Conservation (phyloP, 164 flowering plant genomes). For the Kingdonia uniflora region DNA sequence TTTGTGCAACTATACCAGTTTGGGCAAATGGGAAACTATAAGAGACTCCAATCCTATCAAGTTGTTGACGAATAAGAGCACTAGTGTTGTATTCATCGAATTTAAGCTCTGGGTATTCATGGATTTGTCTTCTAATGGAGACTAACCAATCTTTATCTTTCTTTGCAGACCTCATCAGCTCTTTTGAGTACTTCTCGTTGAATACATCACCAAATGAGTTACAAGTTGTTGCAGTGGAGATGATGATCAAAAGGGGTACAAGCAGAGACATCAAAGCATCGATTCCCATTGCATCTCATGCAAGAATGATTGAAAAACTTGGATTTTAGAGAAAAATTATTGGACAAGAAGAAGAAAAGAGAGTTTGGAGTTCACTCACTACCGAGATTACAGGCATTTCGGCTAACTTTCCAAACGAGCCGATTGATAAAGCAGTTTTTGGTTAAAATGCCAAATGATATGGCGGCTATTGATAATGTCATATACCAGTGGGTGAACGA, state of each 20-base stretch:
- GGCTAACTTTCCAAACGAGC: background rate
- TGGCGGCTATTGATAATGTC: too few relatives aligned
- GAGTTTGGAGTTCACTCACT: background rate
- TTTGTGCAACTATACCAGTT: conserved; percentile 67
- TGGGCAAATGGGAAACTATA: conserved; percentile 55
- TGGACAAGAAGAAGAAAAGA: conserved; percentile 2
- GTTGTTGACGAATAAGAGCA: conserved; percentile 61
- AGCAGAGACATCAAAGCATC: conserved; percentile 2
- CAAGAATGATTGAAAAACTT: too few relatives aligned
- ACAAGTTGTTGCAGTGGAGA: too few relatives aligned
- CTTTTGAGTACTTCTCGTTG: conserved; percentile 12
- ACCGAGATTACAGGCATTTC: background rate
- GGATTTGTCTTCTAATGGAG: conserved; percentile 57
- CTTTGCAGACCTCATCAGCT: conserved; percentile 33
- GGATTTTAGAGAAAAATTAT: background rate
- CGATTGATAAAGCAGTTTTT: background rate
- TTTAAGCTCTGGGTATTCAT: conserved; percentile 69
- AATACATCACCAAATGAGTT: background rate
- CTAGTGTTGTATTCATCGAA: conserved; percentile 78
- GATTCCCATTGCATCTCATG: too few relatives aligned
- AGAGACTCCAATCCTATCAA: conserved; percentile 47
- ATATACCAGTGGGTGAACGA: too few relatives aligned
- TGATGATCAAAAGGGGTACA: too few relatives aligned
- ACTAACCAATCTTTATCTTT: conserved; percentile 58
- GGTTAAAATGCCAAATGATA: too few relatives aligned